These are phyloP conservation scores for Leccinum boreale DNA, from an alignment of 768 basidiomycete genomes.

Conservation along the genomic window DNA sequence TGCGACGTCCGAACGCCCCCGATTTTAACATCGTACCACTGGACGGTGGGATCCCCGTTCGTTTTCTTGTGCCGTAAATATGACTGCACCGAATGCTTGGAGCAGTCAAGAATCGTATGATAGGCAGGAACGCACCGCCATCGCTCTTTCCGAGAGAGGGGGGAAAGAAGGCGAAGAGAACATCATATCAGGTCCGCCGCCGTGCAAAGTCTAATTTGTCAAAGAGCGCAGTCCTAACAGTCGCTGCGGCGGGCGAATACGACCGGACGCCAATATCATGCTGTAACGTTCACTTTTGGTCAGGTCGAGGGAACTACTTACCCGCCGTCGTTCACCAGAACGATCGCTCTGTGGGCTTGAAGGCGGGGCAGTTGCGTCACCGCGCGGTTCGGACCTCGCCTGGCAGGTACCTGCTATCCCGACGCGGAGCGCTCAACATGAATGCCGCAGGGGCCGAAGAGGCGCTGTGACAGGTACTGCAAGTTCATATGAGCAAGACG, in stretches of 20 bases:
- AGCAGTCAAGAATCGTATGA: neutral
- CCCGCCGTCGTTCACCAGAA: neutral
- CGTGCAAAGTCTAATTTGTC: constrained; percentile 10
- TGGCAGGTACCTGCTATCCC: neutral
- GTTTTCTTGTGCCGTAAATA: neutral
- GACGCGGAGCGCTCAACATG: neutral
- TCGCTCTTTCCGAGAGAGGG: neutral
- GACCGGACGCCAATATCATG: neutral
- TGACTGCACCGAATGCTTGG: neutral
- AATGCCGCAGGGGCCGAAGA: neutral
- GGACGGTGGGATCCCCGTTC: neutral
- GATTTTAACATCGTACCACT: neutral
- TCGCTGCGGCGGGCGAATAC: neutral
- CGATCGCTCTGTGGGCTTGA: neutral
- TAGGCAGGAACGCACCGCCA: neutral
- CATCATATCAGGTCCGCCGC: neutral
- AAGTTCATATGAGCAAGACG: neutral
- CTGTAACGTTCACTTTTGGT: neutral
- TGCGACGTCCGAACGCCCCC: neutral
- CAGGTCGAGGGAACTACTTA: neutral
- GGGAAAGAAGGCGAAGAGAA: neutral
- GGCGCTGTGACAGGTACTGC: neutral
- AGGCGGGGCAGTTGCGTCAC: neutral
- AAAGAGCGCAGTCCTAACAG: neutral
- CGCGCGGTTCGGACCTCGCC: neutral